A percentile compares a stretch with the other conserved stretches of the same genome.
Evolutionary conservation across 208 protist genomes (phyloP).

Genomic region (Wallacemonas sp.): DNA sequence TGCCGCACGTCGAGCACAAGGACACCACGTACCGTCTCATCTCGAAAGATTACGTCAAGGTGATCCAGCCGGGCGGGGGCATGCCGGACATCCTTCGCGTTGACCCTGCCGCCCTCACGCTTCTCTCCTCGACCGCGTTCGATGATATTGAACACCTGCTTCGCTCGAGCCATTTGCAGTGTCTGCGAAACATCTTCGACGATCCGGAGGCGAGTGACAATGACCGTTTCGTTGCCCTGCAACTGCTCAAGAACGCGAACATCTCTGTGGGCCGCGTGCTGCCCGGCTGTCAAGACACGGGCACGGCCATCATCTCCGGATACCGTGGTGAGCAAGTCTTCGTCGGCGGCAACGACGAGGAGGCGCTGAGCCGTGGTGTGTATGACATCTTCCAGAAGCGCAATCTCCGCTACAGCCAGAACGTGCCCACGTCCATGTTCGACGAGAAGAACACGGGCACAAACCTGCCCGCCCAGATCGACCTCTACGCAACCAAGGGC

Average conservation of each 20-base stretch:
- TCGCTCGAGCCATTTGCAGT: constrained; percentile 91
- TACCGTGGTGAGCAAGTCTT: constrained; percentile 96
- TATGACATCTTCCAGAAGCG: constrained; percentile 94
- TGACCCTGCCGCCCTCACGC: constrained; percentile 83
- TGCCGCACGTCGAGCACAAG: constrained; percentile 70
- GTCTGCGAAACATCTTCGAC: constrained; percentile 94
- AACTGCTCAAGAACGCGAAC: constrained; percentile 97
- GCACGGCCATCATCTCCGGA: constrained; percentile 96
- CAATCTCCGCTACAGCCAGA: constrained; percentile 96
- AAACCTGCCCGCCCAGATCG: constrained; percentile 98
- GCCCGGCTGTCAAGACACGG: constrained; percentile 96
- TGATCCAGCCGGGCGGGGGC: constrained; percentile 50
- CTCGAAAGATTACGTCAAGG: constrained; percentile 86
- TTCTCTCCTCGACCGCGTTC: constrained; percentile 89
- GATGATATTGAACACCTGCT: constrained; percentile 95
- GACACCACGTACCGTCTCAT: constrained; percentile 77
- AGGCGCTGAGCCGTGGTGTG: constrained; percentile 92
- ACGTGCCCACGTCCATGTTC: constrained; percentile 95
- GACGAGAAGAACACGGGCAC: constrained; percentile 96
- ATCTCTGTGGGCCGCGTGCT: constrained; percentile 91
- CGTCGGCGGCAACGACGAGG: constrained; percentile 93
- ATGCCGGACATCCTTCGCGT: constrained; percentile 87
- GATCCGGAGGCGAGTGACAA: constrained; percentile 96
- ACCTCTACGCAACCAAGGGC: constrained; percentile 94
- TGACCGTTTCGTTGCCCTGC: constrained; percentile 96